Percentiles rank a stretch among this genome's conserved stretches.
These are phyloP conservation scores for Leccinum barrowsii DNA, from an alignment of 768 basidiomycete genomes.

Conservation along the genomic window DNA sequence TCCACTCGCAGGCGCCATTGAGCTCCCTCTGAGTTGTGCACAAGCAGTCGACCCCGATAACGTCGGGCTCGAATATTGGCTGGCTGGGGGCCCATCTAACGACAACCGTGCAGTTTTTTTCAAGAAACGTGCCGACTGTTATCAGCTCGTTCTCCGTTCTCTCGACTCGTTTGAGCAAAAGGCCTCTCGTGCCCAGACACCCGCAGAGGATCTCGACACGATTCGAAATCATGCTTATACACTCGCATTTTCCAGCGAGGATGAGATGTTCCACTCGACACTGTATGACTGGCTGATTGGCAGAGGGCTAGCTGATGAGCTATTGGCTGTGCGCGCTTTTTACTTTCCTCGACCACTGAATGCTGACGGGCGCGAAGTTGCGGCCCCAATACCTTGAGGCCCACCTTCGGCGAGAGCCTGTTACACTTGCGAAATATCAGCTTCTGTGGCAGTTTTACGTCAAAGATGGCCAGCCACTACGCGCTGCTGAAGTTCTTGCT, in stretches of 20 bases:
- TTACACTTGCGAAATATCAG: constrained; percentile 78
- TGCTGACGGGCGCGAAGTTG: constrained; percentile 47
- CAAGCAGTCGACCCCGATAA: constrained; percentile 72
- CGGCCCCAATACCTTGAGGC: constrained; percentile 85
- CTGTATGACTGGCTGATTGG: constrained; percentile 93
- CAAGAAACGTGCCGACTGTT: constrained; percentile 67
- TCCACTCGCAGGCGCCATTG: constrained; percentile 62
- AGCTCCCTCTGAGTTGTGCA: constrained; percentile 83
- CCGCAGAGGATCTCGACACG: constrained; percentile 56
- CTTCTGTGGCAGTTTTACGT: constrained; percentile 97
- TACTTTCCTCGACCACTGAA: neutral
- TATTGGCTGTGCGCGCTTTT: constrained; percentile 71
- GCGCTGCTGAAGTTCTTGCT: constrained; percentile 84
- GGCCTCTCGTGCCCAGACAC: constrained; percentile 33
- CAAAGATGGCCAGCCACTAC: constrained; percentile 80
- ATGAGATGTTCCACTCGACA: constrained; percentile 91
- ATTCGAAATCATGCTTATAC: constrained; percentile 85
- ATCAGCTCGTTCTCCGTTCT: constrained; percentile 80
- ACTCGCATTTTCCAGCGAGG: constrained; percentile 77
- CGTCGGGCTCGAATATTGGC: constrained; percentile 74
- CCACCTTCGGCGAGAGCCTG: constrained; percentile 79
- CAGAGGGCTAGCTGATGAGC: constrained; percentile 76
- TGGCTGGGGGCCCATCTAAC: constrained; percentile 51
- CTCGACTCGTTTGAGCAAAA: constrained; percentile 76
- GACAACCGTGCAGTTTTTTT: constrained; percentile 58